Evolutionary conservation across 2,329 filamentous ascomycete genomes (phyloP), one percentile per base, ranked within the genome.

Genomic region (Penicillium sp.): DNA sequence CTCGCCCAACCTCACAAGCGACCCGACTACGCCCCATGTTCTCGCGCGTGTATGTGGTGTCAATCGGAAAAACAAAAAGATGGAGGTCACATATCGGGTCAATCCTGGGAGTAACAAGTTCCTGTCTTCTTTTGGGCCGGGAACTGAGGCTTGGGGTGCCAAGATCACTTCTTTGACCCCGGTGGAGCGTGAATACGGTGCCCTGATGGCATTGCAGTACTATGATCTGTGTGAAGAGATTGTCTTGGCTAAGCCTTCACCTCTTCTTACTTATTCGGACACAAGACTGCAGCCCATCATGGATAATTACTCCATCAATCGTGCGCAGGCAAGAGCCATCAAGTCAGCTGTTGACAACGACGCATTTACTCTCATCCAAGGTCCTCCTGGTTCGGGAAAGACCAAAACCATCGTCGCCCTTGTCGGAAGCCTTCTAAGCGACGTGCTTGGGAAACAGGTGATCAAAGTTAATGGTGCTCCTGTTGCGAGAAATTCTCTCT

Each of bases 401-500:
- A 99, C 94, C 0, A 99, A 99, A 74, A 99, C 94, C 0, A 99
- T 99, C 59, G 85, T 96, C 55, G 94, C 93, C 33, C 95, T 99
- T 81, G 92, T 97, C 25, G 94, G 94, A 36, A 90, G 91, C 38
- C 80, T 99, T 16, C 75, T 96, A 44, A 89, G 86, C 6, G 83
- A 84, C 39, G 80, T 66, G 49, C 81, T 84, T 51, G 77, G 79
- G 50, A 75, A 72, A 16, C 77, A 78, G 40, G 81, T 78, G 9
- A 79, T 81, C 15, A 72, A 80, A 19, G 76, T 83, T 39, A 65
- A 70, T 68, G 59, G 74, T 66, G 61, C 76, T n/a, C 49, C 60
- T 44, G 64, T 62, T 58, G 66, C 64, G 61, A 72, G 70, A 65
- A 72, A 69, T 60, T 73, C 68, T 43, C 69, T 71, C 1, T 72